Conservation (phyloP, 108 stramenopile genomes). For the Fistulifera solaris region DNA sequence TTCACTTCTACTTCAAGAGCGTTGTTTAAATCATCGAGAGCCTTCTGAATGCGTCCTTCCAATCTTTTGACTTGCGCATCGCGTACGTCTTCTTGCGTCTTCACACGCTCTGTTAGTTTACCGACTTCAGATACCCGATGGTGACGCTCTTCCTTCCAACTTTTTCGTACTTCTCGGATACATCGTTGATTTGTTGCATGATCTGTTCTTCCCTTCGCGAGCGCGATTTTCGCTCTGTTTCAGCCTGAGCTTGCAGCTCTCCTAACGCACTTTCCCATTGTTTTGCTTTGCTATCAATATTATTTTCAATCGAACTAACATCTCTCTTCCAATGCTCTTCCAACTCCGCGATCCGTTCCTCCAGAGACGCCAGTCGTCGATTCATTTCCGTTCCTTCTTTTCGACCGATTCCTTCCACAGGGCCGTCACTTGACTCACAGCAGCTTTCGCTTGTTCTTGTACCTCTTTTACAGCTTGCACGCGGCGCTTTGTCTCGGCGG, state of each 20-base stretch:
- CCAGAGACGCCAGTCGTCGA: slow-evolving; percentile 35
- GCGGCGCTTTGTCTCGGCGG: slow-evolving; percentile 69
- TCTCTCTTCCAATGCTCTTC: slow-evolving; percentile 52
- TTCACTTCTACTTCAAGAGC: slow-evolving; percentile 56
- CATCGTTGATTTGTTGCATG: slow-evolving; percentile 81
- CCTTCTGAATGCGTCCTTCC: slow-evolving; percentile 55
- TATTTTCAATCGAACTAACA: slow-evolving; percentile 25
- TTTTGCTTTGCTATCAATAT: slow-evolving; percentile 37
- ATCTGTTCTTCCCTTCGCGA: slow-evolving; percentile 79
- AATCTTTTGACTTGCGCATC: slow-evolving; percentile 52
- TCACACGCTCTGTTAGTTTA: slow-evolving; percentile 49
- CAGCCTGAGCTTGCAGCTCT: slow-evolving; percentile 53
- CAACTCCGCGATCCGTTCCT: slow-evolving; percentile 47
- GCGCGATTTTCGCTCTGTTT: slow-evolving; percentile 67
- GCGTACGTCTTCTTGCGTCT: slow-evolving; percentile 51
- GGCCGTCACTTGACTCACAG: slow-evolving; percentile 45
- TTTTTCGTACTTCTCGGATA: slow-evolving; percentile 52
- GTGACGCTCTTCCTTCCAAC: slow-evolving; percentile 60
- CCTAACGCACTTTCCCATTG: slow-evolving; percentile 47
- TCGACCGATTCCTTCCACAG: slow-evolving; percentile 13
- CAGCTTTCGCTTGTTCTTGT: slow-evolving; percentile 41
- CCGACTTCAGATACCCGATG: slow-evolving; percentile 58
- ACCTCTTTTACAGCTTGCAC: slow-evolving; percentile 63
- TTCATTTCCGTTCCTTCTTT: slow-evolving; percentile 45
- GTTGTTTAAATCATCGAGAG: slow-evolving; percentile 56